Conservation (phyloP, 2,329 filamentous ascomycete genomes). For the Colletotrichum eleusines region DNA sequence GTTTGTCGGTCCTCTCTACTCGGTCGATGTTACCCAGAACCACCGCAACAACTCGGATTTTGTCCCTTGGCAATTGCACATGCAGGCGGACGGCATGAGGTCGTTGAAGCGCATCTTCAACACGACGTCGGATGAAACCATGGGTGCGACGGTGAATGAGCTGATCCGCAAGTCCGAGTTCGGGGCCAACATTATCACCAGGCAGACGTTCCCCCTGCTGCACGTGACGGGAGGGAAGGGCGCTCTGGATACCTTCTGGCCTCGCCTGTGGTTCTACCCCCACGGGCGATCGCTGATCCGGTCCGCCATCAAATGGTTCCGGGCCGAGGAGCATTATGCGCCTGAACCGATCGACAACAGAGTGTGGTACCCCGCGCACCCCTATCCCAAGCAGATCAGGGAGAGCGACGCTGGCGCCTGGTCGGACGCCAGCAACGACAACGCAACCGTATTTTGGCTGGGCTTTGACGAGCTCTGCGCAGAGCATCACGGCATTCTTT, state of each 20-base stretch:
- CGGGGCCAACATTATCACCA: conserved; percentile 54
- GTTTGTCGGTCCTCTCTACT: conserved; percentile 48
- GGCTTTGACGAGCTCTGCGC: conserved; percentile 40
- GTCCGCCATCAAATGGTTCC: conserved; percentile 46
- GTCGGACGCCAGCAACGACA: conserved; percentile 41
- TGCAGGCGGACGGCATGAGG: conserved; percentile 49
- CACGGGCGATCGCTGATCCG: conserved; percentile 49
- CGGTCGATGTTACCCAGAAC: conserved; percentile 44
- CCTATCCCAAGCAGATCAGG: conserved; percentile 32
- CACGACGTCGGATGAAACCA: conserved; percentile 47
- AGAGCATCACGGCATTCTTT: conserved; percentile 35
- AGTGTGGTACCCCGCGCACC: conserved; percentile 46
- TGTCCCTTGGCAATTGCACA: conserved; percentile 48
- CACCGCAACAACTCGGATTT: conserved; percentile 45
- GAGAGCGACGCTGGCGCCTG: conserved; percentile 40
- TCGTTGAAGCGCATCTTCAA: conserved; percentile 50
- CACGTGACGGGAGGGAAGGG: conserved; percentile 56
- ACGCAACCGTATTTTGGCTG: conserved; percentile 37
- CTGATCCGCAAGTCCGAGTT: conserved; percentile 51
- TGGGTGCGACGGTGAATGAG: conserved; percentile 45
- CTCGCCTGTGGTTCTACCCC: conserved; percentile 55
- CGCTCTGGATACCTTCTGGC: conserved; percentile 49
- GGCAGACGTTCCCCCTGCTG: conserved; percentile 52
- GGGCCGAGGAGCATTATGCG: conserved; percentile 44
- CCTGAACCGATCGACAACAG: conserved; percentile 49